Conservation (phyloP, 1,284 basidiomycete genomes). For the Xerocomus amazonicus region DNA sequence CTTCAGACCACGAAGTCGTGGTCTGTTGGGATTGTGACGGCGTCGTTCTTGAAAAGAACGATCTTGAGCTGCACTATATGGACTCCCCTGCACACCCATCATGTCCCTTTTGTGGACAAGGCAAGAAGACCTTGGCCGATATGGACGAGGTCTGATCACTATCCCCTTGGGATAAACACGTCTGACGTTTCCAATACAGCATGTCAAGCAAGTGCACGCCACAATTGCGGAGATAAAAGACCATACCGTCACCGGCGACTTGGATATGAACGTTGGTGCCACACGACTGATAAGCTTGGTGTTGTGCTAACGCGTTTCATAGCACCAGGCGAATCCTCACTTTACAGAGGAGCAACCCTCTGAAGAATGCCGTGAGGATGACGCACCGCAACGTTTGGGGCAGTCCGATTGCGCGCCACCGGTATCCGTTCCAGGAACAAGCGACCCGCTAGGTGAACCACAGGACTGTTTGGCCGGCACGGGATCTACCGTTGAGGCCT, state of each 20-base stretch:
- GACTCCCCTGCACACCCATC: slow-evolving; percentile 28
- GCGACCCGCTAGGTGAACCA: neutral
- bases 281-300: neutral
- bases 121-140: slow-evolving; percentile 13
- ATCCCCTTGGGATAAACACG: neutral
- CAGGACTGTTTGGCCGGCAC: neutral
- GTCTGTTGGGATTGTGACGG: slow-evolving; percentile 33
- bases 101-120: slow-evolving; percentile 21
- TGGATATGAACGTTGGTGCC: slow-evolving; percentile 8
- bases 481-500: neutral
- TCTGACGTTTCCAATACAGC: slow-evolving; percentile 16
- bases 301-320: slow-evolving; percentile 8
- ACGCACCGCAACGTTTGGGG: neutral
- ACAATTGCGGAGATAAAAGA: slow-evolving; percentile 6
- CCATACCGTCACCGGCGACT: neutral
- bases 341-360: neutral
- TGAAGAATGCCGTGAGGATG: neutral
- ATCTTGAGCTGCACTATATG: slow-evolving; percentile 24
- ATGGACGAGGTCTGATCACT: slow-evolving; percentile 21
- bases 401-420: neutral
- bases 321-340: slow-evolving; percentile 2
- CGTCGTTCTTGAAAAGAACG: slow-evolving; percentile 19
- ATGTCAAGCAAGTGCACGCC: slow-evolving; percentile 19
- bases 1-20: slow-evolving; percentile 23
- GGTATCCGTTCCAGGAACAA: neutral